A percentile compares a stretch with the other conserved stretches of the same genome.
Evolutionary conservation across 345 rosid genomes (phyloP).

Genomic region (Dimocarpus longan): DNA sequence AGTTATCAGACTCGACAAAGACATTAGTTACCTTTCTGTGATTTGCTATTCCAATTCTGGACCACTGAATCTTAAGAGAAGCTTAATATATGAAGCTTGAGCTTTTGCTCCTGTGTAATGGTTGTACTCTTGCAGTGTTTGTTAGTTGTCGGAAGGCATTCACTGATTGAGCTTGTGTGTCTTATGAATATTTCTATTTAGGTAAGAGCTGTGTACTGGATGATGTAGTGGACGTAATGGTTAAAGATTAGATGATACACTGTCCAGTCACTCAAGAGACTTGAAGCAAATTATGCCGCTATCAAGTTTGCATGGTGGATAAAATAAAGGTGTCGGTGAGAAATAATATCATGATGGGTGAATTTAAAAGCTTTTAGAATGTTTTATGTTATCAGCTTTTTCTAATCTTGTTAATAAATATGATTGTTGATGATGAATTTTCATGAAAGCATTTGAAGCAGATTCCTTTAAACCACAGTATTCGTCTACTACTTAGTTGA

Average conservation of each 20-base stretch:
- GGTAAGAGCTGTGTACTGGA: conserved; percentile 13
- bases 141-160: conserved; percentile 15
- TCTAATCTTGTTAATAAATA: neutral
- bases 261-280: conserved; percentile 21
- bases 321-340: conserved; percentile 6
- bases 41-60: conserved; percentile 33
- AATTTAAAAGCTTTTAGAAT: conserved; percentile 5
- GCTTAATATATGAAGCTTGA: conserved; percentile 33
- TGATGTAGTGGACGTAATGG: conserved; percentile 10
- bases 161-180: conserved; percentile 17
- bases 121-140: conserved; percentile 19
- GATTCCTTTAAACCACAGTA: neutral
- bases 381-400: neutral
- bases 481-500: neutral
- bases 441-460: conserved; percentile 9
- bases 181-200: conserved; percentile 18
- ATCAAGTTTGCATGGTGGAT: conserved; percentile 16
- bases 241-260: conserved; percentile 21
- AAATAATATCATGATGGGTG: neutral
- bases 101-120: conserved; percentile 19
- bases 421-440: conserved; percentile 17
- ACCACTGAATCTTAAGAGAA: conserved; percentile 33
- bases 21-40: conserved; percentile 30
- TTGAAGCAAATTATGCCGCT: conserved; percentile 19
- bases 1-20: conserved; percentile 31